Conservation (phyloP, 306 rosid species). For the Dryas drummondii region DNA sequence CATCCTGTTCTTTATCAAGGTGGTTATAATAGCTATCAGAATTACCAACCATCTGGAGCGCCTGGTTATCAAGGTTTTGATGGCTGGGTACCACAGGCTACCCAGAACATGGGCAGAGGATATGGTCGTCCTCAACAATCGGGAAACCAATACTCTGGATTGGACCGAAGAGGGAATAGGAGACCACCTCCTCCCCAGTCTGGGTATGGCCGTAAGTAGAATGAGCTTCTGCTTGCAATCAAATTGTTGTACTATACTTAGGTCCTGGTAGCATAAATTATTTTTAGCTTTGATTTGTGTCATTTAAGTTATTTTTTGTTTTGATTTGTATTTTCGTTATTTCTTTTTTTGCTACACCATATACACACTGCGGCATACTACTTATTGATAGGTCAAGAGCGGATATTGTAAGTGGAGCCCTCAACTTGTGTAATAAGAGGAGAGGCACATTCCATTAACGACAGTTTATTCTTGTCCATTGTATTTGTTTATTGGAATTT, state of each 20-base stretch:
- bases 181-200: constrained; percentile 48
- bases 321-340: not conserved
- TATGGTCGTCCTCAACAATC: constrained; percentile 43
- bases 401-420: no score
- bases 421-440: not conserved
- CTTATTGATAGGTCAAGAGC: not conserved
- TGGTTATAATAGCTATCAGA: constrained; percentile 38
- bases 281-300: constrained; percentile 6
- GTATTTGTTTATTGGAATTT: no score
- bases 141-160: constrained; percentile 50
- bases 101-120: constrained; percentile 35
- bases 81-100: constrained; percentile 38
- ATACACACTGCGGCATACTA: no score
- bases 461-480: no score
- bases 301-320: no score
- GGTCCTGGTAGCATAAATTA: constrained; percentile 10
- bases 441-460: no score
- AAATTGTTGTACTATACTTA: constrained; percentile 41
- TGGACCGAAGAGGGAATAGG: constrained; percentile 54
- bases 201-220: constrained; percentile 46
- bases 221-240: constrained; percentile 7
- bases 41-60: constrained; percentile 38
- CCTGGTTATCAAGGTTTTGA: constrained; percentile 20
- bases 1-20: constrained; percentile 28
- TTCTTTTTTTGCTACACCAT: not conserved